Evolutionary conservation across 2,329 filamentous ascomycete species (phyloP).

Genomic region (Lasiodiplodia gonubiensis): DNA sequence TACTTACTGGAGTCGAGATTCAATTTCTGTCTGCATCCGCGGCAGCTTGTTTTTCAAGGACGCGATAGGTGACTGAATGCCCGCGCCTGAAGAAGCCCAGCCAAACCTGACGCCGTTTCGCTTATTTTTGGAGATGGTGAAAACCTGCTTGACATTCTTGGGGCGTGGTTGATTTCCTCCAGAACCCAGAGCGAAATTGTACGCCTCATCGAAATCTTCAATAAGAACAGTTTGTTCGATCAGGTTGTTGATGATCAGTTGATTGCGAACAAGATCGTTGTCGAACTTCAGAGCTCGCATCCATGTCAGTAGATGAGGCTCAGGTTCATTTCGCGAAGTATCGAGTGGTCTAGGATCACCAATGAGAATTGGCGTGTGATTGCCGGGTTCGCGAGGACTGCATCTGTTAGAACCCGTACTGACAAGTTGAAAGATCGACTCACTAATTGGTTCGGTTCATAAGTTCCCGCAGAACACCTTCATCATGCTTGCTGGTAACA

Average conservation of each 20-base stretch:
- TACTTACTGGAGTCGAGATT: constrained; percentile 65
- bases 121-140: constrained; percentile 65
- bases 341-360: constrained; percentile 63
- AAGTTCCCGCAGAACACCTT: constrained; percentile 68
- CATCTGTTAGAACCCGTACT: neutral
- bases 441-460: constrained; percentile 66
- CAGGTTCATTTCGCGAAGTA: constrained; percentile 73
- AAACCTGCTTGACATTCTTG: constrained; percentile 74
- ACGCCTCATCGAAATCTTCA: constrained; percentile 68
- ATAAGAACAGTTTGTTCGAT: constrained; percentile 89
- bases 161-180: constrained; percentile 50
- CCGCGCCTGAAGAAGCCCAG: constrained; percentile 45
- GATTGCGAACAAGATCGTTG: constrained; percentile 75
- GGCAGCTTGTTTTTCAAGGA: constrained; percentile 44
- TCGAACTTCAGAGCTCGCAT: constrained; percentile 81
- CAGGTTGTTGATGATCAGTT: constrained; percentile 79
- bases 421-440: constrained; percentile 30
- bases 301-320: constrained; percentile 74
- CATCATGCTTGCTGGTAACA: constrained; percentile 78
- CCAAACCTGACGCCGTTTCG: constrained; percentile 65
- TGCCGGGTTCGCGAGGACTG: neutral
- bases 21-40: constrained; percentile 81
- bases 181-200: constrained; percentile 68
- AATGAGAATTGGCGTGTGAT: constrained; percentile 52
- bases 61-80: constrained; percentile 34